A percentile compares a stretch with the other conserved stretches of the same genome.
phyloP scores from a whole-genome alignment of 495 filamentous ascomycete species.

The Penicillium herquei region DNA sequence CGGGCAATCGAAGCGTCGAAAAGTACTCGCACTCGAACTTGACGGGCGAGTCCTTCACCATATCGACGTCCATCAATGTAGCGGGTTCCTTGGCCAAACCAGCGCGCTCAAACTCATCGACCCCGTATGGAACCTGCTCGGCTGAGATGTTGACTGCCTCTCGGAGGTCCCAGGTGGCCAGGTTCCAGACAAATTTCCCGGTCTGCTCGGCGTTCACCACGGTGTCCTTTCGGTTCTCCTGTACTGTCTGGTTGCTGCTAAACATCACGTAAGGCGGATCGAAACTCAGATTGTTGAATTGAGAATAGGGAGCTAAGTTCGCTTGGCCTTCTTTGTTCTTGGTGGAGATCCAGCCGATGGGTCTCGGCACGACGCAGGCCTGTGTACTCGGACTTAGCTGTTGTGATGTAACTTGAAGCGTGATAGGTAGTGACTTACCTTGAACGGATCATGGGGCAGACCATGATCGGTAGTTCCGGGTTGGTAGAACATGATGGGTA shows the following conservation, averaged over 20 bases:
- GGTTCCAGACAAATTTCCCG: slow-evolving; percentile 56
- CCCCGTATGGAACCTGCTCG: slow-evolving; percentile 39
- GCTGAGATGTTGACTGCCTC: slow-evolving; percentile 52
- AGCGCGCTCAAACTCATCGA: slow-evolving; percentile 53
- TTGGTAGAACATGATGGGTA: slow-evolving; percentile 32
- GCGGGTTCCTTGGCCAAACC: slow-evolving; percentile 45
- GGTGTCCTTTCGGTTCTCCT: slow-evolving; percentile 48
- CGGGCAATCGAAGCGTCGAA: slow-evolving; percentile 49
- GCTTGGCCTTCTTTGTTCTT: slow-evolving; percentile 27
- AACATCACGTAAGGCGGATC: slow-evolving; percentile 61
- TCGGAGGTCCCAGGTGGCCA: slow-evolving; percentile 53
- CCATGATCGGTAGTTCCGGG: slow-evolving; percentile 34
- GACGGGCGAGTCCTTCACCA: slow-evolving; percentile 52
- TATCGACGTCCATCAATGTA: slow-evolving; percentile 39
- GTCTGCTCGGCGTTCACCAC: slow-evolving; percentile 52
- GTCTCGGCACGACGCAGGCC: slow-evolving; percentile 41
- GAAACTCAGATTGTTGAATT: slow-evolving; percentile 62
- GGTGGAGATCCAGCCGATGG: slow-evolving; percentile 49
- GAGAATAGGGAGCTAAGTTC: slow-evolving; percentile 57
- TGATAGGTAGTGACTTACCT: slow-evolving; percentile 20
- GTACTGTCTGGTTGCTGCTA: slow-evolving; percentile 48
- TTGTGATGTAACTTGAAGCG: background rate
- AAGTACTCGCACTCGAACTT: slow-evolving; percentile 58
- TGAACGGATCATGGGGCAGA: slow-evolving; percentile 45
- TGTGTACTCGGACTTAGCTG: slow-evolving; percentile 11